A percentile compares a stretch with the other conserved stretches of the same genome.
These are phyloP conservation scores for Mrakiaceae sp. DNA, from an alignment of 1,284 basidiomycete genomes.

Conservation along the genomic window DNA sequence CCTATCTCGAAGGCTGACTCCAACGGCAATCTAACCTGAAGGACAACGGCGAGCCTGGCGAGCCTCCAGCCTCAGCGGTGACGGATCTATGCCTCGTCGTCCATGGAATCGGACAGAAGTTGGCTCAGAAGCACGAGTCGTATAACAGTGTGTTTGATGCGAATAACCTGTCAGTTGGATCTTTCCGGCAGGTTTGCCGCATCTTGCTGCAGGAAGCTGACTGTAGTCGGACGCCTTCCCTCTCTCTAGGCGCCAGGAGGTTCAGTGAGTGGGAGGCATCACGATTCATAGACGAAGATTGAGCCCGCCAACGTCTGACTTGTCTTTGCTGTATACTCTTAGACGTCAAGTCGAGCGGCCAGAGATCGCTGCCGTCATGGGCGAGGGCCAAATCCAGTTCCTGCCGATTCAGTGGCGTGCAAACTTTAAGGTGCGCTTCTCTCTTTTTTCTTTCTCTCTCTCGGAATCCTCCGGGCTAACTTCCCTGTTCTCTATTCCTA, in stretches of 20 bases:
- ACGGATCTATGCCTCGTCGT: constrained; percentile 26
- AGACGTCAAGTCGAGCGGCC: constrained; percentile 35
- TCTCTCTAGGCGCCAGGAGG: constrained; percentile 16
- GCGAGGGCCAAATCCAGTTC: constrained; percentile 39
- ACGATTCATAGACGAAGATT: too few relatives aligned
- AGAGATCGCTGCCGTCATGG: constrained; percentile 37
- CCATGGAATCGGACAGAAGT: constrained; percentile 38
- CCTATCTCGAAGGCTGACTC: not conserved
- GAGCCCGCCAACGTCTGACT: too few relatives aligned
- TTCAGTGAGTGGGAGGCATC: constrained; percentile 23
- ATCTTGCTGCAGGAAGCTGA: too few relatives aligned
- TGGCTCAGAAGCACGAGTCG: constrained; percentile 30
- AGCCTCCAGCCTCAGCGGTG: not conserved
- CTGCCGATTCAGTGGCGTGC: constrained; percentile 47
- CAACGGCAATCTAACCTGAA: not conserved
- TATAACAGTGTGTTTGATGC: constrained; percentile 42
- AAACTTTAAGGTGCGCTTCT: constrained; percentile 32
- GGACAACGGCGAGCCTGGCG: constrained; percentile 1
- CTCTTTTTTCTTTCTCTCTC: too few relatives aligned
- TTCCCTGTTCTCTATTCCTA: too few relatives aligned
- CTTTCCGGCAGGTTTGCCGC: too few relatives aligned
- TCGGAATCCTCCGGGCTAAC: too few relatives aligned
- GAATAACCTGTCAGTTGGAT: constrained; percentile 29
- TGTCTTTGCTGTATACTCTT: not conserved
- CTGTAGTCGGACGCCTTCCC: too few relatives aligned